Conservation (phyloP, 1,139 yeast genomes). For the Hansenula lynferdii region DNA sequence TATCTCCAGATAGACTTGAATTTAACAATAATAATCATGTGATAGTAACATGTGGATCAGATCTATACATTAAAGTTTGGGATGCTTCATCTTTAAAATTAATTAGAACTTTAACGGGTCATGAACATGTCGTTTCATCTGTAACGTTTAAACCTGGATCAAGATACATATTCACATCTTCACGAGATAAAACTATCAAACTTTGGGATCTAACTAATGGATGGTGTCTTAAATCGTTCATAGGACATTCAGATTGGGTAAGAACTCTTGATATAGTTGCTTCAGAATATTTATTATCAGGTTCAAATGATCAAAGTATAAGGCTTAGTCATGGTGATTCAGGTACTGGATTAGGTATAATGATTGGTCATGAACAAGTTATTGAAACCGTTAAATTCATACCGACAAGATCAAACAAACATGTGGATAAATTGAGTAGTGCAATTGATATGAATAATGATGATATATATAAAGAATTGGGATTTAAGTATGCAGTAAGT, state of each 20-base stretch:
- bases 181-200: slow-evolving; percentile 70
- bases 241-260: slow-evolving; percentile 91
- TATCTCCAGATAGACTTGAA: slow-evolving; percentile 38
- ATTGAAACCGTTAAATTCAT: slow-evolving; percentile 70
- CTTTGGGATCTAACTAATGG: slow-evolving; percentile 78
- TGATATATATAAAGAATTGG: slow-evolving; percentile 34
- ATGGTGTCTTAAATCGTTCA: slow-evolving; percentile 57
- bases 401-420: slow-evolving; percentile 41
- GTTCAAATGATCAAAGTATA: slow-evolving; percentile 78
- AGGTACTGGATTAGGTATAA: slow-evolving; percentile 64
- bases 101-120: slow-evolving; percentile 72
- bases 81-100: slow-evolving; percentile 47
- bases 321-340: slow-evolving; percentile 60
- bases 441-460: slow-evolving; percentile 16
- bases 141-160: slow-evolving; percentile 46
- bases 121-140: slow-evolving; percentile 80
- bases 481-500: slow-evolving; percentile 67
- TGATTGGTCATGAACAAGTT: slow-evolving; percentile 81
- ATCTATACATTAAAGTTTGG: slow-evolving; percentile 70
- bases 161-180: slow-evolving; percentile 53
- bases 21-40: slow-evolving; percentile 19
- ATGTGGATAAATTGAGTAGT: slow-evolving; percentile 41
- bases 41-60: slow-evolving; percentile 72
- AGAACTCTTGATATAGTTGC: slow-evolving; percentile 51
- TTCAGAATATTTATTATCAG: slow-evolving; percentile 61